Evolutionary conservation across 495 filamentous ascomycete species (phyloP), one percentile per base, ranked within the genome.

Genomic region (Hypomontagnella submonticulosa): DNA sequence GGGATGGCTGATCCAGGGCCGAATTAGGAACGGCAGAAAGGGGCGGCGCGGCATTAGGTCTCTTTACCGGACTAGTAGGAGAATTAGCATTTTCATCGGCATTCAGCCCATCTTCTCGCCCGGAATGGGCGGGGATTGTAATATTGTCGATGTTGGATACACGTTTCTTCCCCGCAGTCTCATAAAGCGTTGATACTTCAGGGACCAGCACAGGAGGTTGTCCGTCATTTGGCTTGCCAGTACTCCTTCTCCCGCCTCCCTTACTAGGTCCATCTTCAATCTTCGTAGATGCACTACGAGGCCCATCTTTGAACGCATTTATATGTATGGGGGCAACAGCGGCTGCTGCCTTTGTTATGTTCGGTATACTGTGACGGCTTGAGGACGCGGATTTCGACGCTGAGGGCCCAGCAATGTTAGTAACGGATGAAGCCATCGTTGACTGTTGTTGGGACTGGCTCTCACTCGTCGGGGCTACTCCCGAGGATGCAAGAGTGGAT

Each of bases 281-380:
- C 16, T 75, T 80, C 41, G 76, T 73, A 18, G 77, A 69, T 4
- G 74, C 72, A 18, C 61, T 73, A 15, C 76, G 79, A 9, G 76
- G 44, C 4, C 64, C 64, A 33, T 86, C 84, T 70, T 80, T 84
- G 40, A 85, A 74, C 15, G 81, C 85, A 64, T 77, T 87, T 19
- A 84, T 82, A 67, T 86, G 83, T 12, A 87, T 70, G 20, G 88
- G 83, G 9, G 82, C 85, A 36, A 88, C 71, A 15, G 70, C 70
- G 27, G 75, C 70, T 41, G 75, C 70, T 57, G 77, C 67, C 30
- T 77, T 80, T 18, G 77, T 74, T 65, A 83, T 83, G 34, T 81
- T 81, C 9, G 86, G 72, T 11, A 84, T 77, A 70, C 67, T 77
- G 49, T 79, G 77, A 8, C 54, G 75, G 12, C 80, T 85, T 1